A percentile compares a stretch with the other conserved stretches of the same genome.
Conservation (phyloP, 331 rosid genomes). For the Spiraea crenata region DNA sequence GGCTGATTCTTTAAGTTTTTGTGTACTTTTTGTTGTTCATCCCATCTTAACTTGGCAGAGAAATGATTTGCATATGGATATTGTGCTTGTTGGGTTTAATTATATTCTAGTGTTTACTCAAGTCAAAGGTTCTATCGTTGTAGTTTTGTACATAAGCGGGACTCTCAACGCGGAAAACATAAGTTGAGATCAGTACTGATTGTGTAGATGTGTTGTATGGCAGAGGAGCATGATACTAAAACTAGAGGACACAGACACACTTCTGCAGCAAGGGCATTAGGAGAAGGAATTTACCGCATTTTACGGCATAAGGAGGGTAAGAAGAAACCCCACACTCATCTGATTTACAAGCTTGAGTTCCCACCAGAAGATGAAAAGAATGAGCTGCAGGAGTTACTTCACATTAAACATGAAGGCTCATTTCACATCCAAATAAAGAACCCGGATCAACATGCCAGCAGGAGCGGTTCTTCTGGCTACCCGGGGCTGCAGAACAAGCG, state of each 20-base stretch:
- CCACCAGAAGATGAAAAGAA: constrained; percentile 31
- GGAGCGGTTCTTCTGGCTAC: neutral
- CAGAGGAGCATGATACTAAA: constrained; percentile 50
- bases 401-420: constrained; percentile 50
- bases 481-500: constrained; percentile 44
- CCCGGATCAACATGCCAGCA: constrained; percentile 30
- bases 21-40: neutral
- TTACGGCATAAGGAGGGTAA: constrained; percentile 34
- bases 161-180: neutral
- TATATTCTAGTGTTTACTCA: too few species aligned
- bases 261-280: constrained; percentile 42
- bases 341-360: constrained; percentile 59
- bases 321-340: constrained; percentile 46
- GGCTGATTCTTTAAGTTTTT: neutral
- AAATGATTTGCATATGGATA: too few species aligned
- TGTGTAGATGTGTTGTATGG: neutral
- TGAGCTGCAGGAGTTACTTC: constrained; percentile 46
- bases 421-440: constrained; percentile 59
- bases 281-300: constrained; percentile 59
- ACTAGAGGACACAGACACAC: constrained; percentile 39
- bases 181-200: neutral
- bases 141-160: neutral
- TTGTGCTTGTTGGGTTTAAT: too few species aligned
- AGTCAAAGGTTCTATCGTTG: too few species aligned
- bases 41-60: neutral